A percentile compares a stretch with the other conserved stretches of the same genome.
phyloP scores from a whole-genome alignment of 2,329 filamentous ascomycete species.

The Tolypocladium amazonense region DNA sequence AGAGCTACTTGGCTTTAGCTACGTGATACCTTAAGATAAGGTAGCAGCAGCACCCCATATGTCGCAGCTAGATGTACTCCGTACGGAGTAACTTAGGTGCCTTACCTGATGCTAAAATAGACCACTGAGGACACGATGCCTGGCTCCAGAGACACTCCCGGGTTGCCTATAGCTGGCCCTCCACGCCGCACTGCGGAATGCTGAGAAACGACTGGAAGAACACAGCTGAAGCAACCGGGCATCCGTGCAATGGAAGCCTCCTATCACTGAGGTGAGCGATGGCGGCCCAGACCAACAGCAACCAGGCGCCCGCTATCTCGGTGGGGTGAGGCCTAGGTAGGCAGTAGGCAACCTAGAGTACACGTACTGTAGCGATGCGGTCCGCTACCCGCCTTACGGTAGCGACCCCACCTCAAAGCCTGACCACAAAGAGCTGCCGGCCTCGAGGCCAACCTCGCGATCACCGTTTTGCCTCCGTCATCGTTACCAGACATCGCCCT shows the following conservation, averaged over 20 bases:
- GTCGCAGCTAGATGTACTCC: too few species aligned
- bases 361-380: background rate
- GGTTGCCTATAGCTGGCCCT: too few species aligned
- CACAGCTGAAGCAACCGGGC: background rate
- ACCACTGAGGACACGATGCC: too few species aligned
- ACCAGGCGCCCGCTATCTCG: too few species aligned
- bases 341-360: background rate
- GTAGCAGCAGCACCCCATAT: background rate
- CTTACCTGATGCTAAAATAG: too few species aligned
- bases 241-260: background rate
- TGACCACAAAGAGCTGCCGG: conserved; percentile 3
- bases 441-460: conserved; percentile 1
- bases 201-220: background rate
- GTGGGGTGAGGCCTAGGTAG: background rate
- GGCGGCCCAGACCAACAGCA: background rate
- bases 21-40: too few species aligned
- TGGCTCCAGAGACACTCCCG: too few species aligned
- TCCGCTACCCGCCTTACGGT: background rate
- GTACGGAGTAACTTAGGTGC: background rate
- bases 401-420: conserved; percentile 3
- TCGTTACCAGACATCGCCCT: background rate
- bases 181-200: background rate
- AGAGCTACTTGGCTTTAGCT: background rate
- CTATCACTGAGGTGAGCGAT: too few species aligned
- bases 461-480: conserved; percentile 5